Base-by-base conservation (phyloP, 2,329 filamentous ascomycete genomes). In the Pyrenochaeta sp. region DNA sequence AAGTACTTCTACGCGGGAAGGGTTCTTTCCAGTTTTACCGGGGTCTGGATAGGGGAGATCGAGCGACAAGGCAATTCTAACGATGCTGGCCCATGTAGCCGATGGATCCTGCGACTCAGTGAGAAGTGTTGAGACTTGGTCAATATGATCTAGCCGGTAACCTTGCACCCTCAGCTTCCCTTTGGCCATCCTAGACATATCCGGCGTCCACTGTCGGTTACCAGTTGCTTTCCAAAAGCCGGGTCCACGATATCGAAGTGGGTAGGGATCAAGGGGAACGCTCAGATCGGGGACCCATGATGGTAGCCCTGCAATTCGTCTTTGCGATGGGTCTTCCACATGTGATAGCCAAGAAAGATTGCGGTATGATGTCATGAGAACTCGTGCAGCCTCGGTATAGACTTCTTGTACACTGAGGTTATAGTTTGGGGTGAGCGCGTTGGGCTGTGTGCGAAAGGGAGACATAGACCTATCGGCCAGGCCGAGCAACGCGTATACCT, bases 281-380 rank as follows among this genome's bases (percentile, higher is more conserved):
- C 61, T 68, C 30, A 68, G 66, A 37, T 73, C 69, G 5, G 68
- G 71, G 5, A 72, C 71, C 68, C 69, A 72, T 5, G 68, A 69
- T 3, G 71, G 69, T 10, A 72, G 59, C 10, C 55, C 52, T 0
- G 50, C 25, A 27, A 63, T 64, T 13, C 48, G 50, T 19, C 63
- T 61, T 15, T 56, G 50, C 5, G 67, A 68, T 1, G 37, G 42
- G 49, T 72, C 70, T 54, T 72, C 62, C 7, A 68, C 61, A 37
- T 71, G 66, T n/a, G 62, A 69, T 7, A 72, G 57, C 30, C 69
- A 51, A 8, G 64, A 65, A 5, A 72, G 63, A 36, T 64, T 65
- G 25, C 56, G 37, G 44, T 60, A 64, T 5, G 60, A 59, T 24
- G 58, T 56, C 42, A 73, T 43, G 12, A 72, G 52, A 27, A 58